Conservation (phyloP, 2,329 filamentous ascomycete species). For the Rhexocercosporidium sp. region DNA sequence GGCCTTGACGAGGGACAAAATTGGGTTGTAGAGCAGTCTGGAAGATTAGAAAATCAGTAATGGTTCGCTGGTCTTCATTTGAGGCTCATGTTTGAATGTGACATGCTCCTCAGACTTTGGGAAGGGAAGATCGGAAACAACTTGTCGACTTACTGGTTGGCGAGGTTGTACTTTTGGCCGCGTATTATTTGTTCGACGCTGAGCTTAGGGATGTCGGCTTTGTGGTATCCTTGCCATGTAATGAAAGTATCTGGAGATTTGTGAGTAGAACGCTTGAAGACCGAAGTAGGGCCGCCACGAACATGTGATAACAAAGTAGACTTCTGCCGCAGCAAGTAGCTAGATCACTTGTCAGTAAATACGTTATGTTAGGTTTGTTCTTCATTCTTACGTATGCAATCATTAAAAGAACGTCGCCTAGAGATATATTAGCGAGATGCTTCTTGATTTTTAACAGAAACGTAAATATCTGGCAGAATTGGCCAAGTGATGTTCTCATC, state of each 20-base stretch:
- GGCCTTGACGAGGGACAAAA: slow-evolving; percentile 2
- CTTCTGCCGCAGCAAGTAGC: neutral
- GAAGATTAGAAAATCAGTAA: too few species aligned
- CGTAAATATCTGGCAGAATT: too few species aligned
- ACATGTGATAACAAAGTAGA: neutral
- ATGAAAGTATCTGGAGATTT: neutral
- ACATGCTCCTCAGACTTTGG: too few species aligned
- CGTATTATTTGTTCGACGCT: slow-evolving; percentile 1
- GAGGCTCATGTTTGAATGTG: too few species aligned
- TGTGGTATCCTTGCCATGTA: slow-evolving; percentile 13
- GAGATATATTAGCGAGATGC: neutral
- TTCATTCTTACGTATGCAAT: slow-evolving; percentile 1
- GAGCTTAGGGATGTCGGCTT: slow-evolving; percentile 4
- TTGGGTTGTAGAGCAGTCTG: slow-evolving; percentile 12
- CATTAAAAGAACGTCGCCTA: slow-evolving; percentile 4
- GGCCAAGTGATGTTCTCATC: too few species aligned
- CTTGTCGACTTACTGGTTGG: neutral
- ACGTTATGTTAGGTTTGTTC: neutral
- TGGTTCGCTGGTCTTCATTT: too few species aligned
- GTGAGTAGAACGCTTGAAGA: neutral
- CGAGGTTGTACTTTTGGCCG: slow-evolving; percentile 14
- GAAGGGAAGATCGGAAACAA: too few species aligned
- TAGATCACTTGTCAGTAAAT: neutral
- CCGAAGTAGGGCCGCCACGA: neutral
- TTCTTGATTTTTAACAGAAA: too few species aligned